Base-by-base conservation (phyloP, 129 eudicot species). In the Heracleum sosnowskyi region DNA sequence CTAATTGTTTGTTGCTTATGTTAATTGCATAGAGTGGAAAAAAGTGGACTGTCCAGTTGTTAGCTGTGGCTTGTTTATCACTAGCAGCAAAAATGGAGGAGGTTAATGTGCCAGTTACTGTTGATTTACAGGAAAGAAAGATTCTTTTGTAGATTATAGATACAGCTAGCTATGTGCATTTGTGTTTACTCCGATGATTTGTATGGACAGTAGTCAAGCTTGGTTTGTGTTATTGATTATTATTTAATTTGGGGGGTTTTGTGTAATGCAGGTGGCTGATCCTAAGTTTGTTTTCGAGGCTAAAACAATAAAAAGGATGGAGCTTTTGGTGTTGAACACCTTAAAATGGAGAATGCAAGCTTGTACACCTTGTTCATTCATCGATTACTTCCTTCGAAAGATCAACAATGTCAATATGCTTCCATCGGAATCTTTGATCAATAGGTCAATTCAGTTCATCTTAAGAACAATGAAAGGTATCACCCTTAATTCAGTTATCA, bases 11-110 rank as follows among this genome's bases (percentile, higher is more conserved):
- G 11, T 71, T 49, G 31, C 13, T 31, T 7, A 66, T 31, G 4
- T 13, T 11, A 29, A 42, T 28, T 80, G 77, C 40, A 40, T 42
- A 90, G 96, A 77, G 83, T 51, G 87, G 76, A 40, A 82, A 86
- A 82, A 78, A 84, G 46, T 90, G 96, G 96, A 73, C 85, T 29
- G 83, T 84, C 35, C 91, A 90, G 73, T 82, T 90, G 81, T 77
- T 82, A 73, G 84, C 90, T 51, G 88, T 90, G 66, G 88, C 91
- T 41, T 90, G 96, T 70, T 86, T 90, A 63, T 90, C 90, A 57
- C 73, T 90, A 33, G 96, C 91, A 70, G 88, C 90, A 74, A 90
- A 90, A 86, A 42, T 90, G 77, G 91, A 86, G 69, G 96, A 90
- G 85, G 70, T 80, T 55, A 69, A 76, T 26, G 90, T 90, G 20